phyloP scores from a whole-genome alignment of 2,329 filamentous ascomycete genomes.

The Aureobasidium sp. region DNA sequence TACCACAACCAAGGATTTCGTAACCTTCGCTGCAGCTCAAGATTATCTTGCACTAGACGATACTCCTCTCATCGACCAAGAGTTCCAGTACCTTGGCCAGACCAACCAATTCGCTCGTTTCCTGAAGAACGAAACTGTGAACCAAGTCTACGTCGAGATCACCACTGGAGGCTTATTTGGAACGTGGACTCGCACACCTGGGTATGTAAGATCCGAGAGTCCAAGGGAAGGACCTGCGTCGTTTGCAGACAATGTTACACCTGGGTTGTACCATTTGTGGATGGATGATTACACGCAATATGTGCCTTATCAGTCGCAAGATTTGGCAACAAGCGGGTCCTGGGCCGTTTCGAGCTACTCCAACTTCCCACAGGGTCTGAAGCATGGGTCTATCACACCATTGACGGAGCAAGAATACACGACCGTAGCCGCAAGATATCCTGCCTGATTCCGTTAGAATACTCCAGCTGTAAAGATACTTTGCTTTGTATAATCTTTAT shows the following conservation, averaged over 20 bases:
- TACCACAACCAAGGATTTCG: conserved; percentile 50
- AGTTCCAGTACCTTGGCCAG: conserved; percentile 45
- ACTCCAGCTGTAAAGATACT: too few relatives aligned
- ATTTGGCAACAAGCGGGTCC: not conserved
- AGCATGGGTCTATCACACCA: conserved; percentile 10
- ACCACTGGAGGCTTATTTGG: conserved; percentile 46
- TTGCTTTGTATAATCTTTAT: too few relatives aligned
- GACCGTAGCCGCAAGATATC: conserved; percentile 10
- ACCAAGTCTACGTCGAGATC: conserved; percentile 47
- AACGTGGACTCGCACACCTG: conserved; percentile 34
- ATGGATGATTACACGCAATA: conserved; percentile 15
- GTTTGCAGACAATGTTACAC: conserved; percentile 15
- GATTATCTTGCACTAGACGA: conserved; percentile 46
- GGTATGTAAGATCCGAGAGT: not conserved
- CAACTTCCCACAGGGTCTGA: conserved; percentile 6
- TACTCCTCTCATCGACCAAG: conserved; percentile 48
- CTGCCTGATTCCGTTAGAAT: too few relatives aligned
- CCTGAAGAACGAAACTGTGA: conserved; percentile 49
- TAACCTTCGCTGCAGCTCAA: conserved; percentile 44
- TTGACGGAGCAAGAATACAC: conserved; percentile 14
- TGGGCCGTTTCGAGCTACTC: not conserved
- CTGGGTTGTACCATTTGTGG: conserved; percentile 6
- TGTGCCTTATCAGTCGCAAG: conserved; percentile 4
- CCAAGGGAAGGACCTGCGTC: conserved; percentile 13
- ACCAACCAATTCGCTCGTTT: conserved; percentile 44